A percentile compares a stretch with the other conserved stretches of the same genome.
These are phyloP conservation scores for Selaginella tamariscina DNA, from an alignment of 75 land plant species.

Conservation along the genomic window DNA sequence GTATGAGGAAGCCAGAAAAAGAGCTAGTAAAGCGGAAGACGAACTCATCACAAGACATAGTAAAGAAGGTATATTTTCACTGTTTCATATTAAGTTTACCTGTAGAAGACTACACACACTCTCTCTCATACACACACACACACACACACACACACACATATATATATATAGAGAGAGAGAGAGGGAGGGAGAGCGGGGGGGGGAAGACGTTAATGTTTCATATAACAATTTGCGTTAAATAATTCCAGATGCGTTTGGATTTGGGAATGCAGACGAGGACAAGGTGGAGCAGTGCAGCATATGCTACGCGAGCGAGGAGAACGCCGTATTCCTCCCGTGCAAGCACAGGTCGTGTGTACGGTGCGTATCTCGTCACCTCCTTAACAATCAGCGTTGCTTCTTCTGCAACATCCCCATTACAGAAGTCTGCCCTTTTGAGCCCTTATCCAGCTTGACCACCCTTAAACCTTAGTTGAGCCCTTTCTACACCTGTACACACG, in stretches of 20 bases:
- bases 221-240: not conserved
- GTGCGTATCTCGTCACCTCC: slow-evolving; percentile 76
- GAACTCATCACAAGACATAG: not conserved
- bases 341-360: slow-evolving; percentile 69
- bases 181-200: no score
- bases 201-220: not conserved
- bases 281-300: slow-evolving; percentile 61
- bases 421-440: slow-evolving; percentile 24
- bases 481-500: no score
- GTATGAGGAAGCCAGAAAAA: slow-evolving; percentile 21
- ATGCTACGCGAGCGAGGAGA: slow-evolving; percentile 61
- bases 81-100: slow-evolving; percentile 13
- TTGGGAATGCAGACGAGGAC: slow-evolving; percentile 18
- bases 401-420: slow-evolving; percentile 69
- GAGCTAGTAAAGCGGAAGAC: slow-evolving; percentile 18
- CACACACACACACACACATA: no score
- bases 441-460: no score
- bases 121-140: no score
- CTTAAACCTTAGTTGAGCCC: no score
- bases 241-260: not conserved
- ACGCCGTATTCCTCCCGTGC: slow-evolving; percentile 70
- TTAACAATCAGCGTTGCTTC: slow-evolving; percentile 88
- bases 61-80: not conserved
- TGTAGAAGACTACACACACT: not conserved
- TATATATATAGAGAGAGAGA: no score